Evolutionary conservation across 2,329 filamentous ascomycete species (phyloP).

Genomic region (Aspergillus versicolor): DNA sequence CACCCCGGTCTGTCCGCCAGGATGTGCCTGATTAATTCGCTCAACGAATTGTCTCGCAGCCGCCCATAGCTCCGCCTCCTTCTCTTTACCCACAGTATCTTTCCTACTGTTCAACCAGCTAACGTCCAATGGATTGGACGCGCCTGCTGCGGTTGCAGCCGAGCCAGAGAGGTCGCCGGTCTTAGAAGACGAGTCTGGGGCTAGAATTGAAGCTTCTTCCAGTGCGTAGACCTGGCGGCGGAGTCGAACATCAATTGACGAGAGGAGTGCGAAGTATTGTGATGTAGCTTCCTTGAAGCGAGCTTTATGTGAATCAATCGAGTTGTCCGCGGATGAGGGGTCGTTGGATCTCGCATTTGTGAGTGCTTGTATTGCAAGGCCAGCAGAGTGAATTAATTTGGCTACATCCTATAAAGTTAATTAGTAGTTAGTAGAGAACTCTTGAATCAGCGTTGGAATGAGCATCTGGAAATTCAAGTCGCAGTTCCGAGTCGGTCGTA

Average conservation of each 20-base stretch:
- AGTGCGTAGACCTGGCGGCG: slow-evolving; percentile 75
- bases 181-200: slow-evolving; percentile 40
- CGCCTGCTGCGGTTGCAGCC: slow-evolving; percentile 28
- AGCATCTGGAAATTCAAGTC: neutral
- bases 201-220: slow-evolving; percentile 76
- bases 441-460: neutral
- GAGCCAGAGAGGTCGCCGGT: slow-evolving; percentile 30
- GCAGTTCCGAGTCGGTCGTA: slow-evolving; percentile 27
- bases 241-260: slow-evolving; percentile 71
- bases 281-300: slow-evolving; percentile 57
- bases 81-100: slow-evolving; percentile 76
- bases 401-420: slow-evolving; percentile 47
- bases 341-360: slow-evolving; percentile 49
- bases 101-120: slow-evolving; percentile 87
- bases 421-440: slow-evolving; percentile 1
- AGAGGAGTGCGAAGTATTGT: slow-evolving; percentile 70
- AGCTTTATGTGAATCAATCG: slow-evolving; percentile 56
- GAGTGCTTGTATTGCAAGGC: slow-evolving; percentile 63
- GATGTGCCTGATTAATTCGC: slow-evolving; percentile 26
- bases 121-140: slow-evolving; percentile 66
- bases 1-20: neutral
- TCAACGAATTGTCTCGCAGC: slow-evolving; percentile 59
- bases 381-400: slow-evolving; percentile 58
- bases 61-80: slow-evolving; percentile 78
- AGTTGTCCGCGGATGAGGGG: slow-evolving; percentile 36